These are phyloP conservation scores for Phylloboletellus chloephorus DNA, from an alignment of 1,284 basidiomycete species.

Conservation along the genomic window DNA sequence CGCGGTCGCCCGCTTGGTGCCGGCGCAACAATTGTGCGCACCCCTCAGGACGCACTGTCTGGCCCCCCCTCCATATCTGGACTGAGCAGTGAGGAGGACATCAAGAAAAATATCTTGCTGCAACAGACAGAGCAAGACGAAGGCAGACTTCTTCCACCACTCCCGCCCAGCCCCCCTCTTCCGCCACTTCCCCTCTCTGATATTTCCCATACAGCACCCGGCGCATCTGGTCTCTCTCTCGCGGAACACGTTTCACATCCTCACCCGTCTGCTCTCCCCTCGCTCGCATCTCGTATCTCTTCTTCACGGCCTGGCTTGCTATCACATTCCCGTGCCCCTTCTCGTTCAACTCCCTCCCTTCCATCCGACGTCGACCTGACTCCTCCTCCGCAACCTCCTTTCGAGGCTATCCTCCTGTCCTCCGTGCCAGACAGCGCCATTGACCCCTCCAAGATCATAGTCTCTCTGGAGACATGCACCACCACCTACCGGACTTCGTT, in stretches of 20 bases:
- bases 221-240: conserved; percentile 20
- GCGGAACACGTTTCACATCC: conserved; percentile 30
- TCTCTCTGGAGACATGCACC: conserved; percentile 68
- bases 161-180: conserved; percentile 47
- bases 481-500: conserved; percentile 58
- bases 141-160: conserved; percentile 26
- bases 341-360: conserved; percentile 37
- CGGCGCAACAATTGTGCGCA: conserved; percentile 66
- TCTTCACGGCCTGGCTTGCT: conserved; percentile 39
- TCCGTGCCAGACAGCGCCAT: conserved; percentile 42
- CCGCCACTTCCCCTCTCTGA: conserved; percentile 50
- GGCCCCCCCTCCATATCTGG: conserved; percentile 8
- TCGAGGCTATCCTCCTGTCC: conserved; percentile 62
- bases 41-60: conserved; percentile 66
- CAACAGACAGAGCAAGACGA: conserved; percentile 26
- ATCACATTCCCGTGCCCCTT: conserved; percentile 36
- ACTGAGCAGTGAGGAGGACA: conserved; percentile 18
- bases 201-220: conserved; percentile 16
- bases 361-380: conserved; percentile 35
- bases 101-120: conserved; percentile 11
- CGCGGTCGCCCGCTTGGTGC: conserved; percentile 52
- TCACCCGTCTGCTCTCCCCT: conserved; percentile 36
- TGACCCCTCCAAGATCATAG: conserved; percentile 57
- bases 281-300: conserved; percentile 33
- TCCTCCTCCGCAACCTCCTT: conserved; percentile 43